Base-by-base conservation (phyloP, 1,284 basidiomycete genomes). In the Trichosporon faecale region DNA sequence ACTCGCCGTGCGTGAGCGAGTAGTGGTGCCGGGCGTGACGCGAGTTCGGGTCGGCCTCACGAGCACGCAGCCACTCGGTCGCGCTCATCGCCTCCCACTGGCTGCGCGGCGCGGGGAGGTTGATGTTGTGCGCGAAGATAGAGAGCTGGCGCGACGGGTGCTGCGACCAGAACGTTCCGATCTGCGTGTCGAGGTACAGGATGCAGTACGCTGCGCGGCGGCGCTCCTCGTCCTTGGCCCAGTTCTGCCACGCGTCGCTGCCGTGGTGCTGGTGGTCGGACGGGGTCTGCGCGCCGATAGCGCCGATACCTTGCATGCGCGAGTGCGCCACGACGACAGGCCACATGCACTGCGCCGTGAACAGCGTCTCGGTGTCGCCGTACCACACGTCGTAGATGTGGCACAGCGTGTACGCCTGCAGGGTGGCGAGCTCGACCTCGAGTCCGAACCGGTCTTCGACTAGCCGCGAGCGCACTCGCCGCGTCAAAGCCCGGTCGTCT, bases 211-310 rank as follows among this genome's bases (percentile, higher is more conserved):
- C 80, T 8, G 79, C 76, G 29, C 80, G 74, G 2, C 80, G 77
- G 46, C 79, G 77, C 75, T 81, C 80, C 65, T 73, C 72, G 37
- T 79, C 80, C 67, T 79, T 78, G n/a, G 80, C 80, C 80, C 80
- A 81, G 6, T 72, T 67, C 6, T 72, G 65, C 80, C 80, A 81
- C 5, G 76, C 77, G n/a, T 75, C 74, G 44, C 77, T 74, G 14
- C 74, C 70, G 33, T 72, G 72, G 3, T 57, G 68, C 23, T 77
- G 76, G 6, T 65, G 57, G 29, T 61, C 57, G 57, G 29, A 33
- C 8, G 70, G 72, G 6, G 61, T 63, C 25, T 29, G 60, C 2
- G 14, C 55, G 12, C 66, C 67, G 21, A 63, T 29, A 4, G 79
- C 79, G 6, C 80, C 80, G 31, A 81, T 79, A 9, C 80, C 80